These are phyloP conservation scores for Gymnopilus junonius DNA, from an alignment of 768 basidiomycete genomes.

Conservation along the genomic window DNA sequence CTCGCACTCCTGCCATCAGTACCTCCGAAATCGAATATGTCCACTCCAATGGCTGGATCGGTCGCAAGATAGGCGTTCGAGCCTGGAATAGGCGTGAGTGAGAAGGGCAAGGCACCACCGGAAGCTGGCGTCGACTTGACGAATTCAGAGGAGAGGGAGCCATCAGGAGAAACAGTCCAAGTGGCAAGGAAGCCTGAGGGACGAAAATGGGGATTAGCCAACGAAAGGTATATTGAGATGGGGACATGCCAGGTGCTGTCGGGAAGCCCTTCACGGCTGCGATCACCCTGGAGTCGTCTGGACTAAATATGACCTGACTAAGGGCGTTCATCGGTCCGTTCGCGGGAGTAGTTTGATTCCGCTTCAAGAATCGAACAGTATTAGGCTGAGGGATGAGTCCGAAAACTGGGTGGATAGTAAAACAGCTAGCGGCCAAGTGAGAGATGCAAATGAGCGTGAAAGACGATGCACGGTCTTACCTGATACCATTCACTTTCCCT, in stretches of 20 bases:
- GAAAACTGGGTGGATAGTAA: not conserved
- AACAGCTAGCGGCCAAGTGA: not conserved
- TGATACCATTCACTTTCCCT: constrained; percentile 1
- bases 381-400: not conserved
- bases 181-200: constrained; percentile 52
- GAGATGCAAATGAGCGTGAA: no score
- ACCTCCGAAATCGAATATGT: constrained; percentile 37
- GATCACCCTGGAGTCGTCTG: not conserved
- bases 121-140: constrained; percentile 31
- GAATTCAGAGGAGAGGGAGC: constrained; percentile 46
- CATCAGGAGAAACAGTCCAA: constrained; percentile 49
- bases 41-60: constrained; percentile 43
- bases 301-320: not conserved
- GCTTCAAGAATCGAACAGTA: not conserved
- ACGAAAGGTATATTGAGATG: not conserved
- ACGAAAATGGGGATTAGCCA: not conserved
- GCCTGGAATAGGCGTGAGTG: constrained; percentile 42
- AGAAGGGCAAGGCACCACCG: constrained; percentile 53
- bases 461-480: not conserved
- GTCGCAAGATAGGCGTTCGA: constrained; percentile 40
- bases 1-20: constrained; percentile 7
- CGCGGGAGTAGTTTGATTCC: not conserved
- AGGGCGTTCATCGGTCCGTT: not conserved
- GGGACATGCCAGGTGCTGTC: constrained; percentile 30
- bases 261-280: not conserved